Evolutionary conservation across 2,329 filamentous ascomycete genomes (phyloP), one percentile per base, ranked within the genome.

Genomic region (Colletotrichum sp.): DNA sequence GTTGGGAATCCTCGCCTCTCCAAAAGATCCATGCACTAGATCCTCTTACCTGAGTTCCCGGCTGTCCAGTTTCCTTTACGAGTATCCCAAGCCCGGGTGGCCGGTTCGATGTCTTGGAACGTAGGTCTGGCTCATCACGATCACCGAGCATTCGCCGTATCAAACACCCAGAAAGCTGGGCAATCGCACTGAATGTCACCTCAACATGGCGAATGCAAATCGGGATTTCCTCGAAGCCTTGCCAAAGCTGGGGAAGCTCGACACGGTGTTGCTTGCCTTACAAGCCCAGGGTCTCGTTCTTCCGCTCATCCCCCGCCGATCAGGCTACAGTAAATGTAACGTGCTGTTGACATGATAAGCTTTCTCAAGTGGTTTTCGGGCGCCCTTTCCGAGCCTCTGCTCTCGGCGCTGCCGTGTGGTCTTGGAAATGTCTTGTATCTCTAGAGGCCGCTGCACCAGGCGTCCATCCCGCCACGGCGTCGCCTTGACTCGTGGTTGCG

Each of bases 351-450:
- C 48, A 26, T 58, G 56, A 75, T 59, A 73, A 73, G 70, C 69
- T 73, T 73, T 63, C 30, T 26, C 56, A 59, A 52, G 43, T 30
- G 21, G 34, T 24, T 61, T 36, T 74, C 67, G 48, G 38, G 36
- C 28, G 18, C 56, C 59, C 32, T 32, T n/a, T 63, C 26, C 32
- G 56, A 52, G 58, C 38, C 55, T 21, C 24, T 36, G 30, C 48
- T 65, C 71, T 71, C 36, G 72, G 72, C 72, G 72, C 68, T 71
- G 72, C 55, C 48, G 34, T 66, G 34, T 61, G 21, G 34, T n/a
- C 67, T 48, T 34, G 28, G 67, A 32, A 36, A 28, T 28, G 62
- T 65, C 62, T 52, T 65, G 62, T 48, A 18, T 21, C 56, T 59
- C 63, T 65, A 28, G 67, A 36, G 32, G 48, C 64, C 43, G 74